phyloP scores from a whole-genome alignment of 2,329 filamentous ascomycete species.

The Aspergillus sp. region DNA sequence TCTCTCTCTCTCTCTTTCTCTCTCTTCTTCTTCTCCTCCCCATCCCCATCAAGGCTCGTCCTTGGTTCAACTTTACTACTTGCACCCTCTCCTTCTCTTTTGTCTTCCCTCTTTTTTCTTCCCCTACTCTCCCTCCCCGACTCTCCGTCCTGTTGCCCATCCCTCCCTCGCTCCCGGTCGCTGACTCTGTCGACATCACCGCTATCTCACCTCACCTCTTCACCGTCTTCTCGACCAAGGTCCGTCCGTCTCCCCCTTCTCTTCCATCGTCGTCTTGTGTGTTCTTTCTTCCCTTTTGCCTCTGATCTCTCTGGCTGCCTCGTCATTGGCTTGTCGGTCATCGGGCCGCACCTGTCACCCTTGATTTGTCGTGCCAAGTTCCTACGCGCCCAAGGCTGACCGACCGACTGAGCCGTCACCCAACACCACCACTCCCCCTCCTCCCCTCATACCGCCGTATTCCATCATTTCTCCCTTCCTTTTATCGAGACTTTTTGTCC shows the following conservation, averaged over 20 bases:
- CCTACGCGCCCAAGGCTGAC: conserved; percentile 11
- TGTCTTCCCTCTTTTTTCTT: conserved; percentile 9
- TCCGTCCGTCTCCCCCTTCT: conserved; percentile 2
- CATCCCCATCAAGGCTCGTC: conserved; percentile 5
- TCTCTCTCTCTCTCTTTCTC: conserved; percentile 6
- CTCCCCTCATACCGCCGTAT: conserved; percentile 2
- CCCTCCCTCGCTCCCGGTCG: not conserved
- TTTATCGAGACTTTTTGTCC: not conserved
- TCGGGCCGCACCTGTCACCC: conserved; percentile 1
- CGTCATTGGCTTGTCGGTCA: conserved; percentile 1
- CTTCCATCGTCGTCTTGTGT: conserved; percentile 3
- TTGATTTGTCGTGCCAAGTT: conserved; percentile 8
- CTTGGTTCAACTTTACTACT: not conserved
- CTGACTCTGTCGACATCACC: conserved; percentile 13
- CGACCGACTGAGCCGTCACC: not conserved
- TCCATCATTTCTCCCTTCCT: conserved; percentile 3
- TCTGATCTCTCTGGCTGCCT: not conserved
- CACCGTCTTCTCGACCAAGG: conserved; percentile 9
- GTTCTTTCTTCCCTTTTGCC: conserved; percentile 2
- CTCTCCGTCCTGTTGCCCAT: conserved; percentile 5
- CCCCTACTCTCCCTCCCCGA: conserved; percentile 14
- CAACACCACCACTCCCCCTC: not conserved
- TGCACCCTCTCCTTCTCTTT: conserved; percentile 1
- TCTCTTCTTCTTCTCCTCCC: conserved; percentile 5
- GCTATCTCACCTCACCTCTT: conserved; percentile 12